Evolutionary conservation across 73 alveolate genomes (phyloP).

Genomic region (Paramecium pentaurelia): DNA sequence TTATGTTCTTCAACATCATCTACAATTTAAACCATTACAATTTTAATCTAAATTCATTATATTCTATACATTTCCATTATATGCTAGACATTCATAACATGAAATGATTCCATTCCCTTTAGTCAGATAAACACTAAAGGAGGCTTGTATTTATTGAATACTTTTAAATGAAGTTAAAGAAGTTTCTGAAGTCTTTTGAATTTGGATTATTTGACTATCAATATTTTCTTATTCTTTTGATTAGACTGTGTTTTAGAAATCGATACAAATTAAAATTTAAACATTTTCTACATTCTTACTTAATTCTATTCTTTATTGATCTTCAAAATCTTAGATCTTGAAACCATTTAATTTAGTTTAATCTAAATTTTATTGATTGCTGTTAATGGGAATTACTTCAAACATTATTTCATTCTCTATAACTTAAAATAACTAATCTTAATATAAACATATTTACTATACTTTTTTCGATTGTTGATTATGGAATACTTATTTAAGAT

Average conservation of each 20-base stretch:
- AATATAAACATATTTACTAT: background rate
- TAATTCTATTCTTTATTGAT: conserved; percentile 25
- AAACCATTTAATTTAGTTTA: conserved; percentile 28
- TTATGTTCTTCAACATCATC: background rate
- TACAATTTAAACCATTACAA: background rate
- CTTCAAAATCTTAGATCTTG: background rate
- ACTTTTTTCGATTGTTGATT: background rate
- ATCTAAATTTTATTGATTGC: background rate
- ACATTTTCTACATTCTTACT: conserved; percentile 43
- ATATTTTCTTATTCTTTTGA: background rate
- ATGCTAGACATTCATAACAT: conserved; percentile 32
- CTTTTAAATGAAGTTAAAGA: background rate
- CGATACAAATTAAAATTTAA: conserved; percentile 32
- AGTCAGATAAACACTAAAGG: conserved; percentile 39
- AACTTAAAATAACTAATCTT: background rate
- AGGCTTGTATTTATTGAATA: background rate
- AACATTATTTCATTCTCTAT: background rate
- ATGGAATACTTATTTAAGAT: background rate
- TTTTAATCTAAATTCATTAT: background rate
- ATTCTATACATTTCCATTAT: background rate
- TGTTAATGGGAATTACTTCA: background rate
- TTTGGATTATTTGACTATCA: background rate
- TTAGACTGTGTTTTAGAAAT: background rate
- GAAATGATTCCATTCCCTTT: conserved; percentile 44
- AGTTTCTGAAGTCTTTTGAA: background rate